These are phyloP conservation scores for Aureobasidium sp. DNA, from an alignment of 2,329 filamentous ascomycete species.

Conservation along the genomic window DNA sequence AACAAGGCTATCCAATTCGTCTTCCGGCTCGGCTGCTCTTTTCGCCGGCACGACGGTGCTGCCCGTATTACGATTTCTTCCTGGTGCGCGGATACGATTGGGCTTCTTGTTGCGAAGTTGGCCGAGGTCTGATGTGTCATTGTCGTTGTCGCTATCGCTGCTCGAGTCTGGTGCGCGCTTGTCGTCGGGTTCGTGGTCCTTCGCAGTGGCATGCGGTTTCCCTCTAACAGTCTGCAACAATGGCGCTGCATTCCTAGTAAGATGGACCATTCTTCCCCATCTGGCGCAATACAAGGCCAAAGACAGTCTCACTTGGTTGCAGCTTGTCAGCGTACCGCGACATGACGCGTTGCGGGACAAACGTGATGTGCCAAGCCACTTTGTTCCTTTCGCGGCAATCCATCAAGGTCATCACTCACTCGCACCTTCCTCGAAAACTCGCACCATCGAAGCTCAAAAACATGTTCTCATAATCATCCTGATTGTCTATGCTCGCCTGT, in stretches of 20 bases:
- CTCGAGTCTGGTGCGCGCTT: background rate
- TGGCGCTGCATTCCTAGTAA: background rate
- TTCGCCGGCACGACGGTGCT: background rate
- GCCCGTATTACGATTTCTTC: background rate
- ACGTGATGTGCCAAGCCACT: slow-evolving; percentile 6
- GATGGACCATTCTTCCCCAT: background rate
- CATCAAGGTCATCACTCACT: background rate
- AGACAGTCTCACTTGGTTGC: background rate
- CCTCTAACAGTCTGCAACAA: background rate
- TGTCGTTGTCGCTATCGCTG: background rate
- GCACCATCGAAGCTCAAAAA: background rate
- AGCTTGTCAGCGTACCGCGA: background rate
- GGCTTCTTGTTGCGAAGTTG: background rate
- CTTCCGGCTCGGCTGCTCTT: background rate
- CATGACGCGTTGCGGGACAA: slow-evolving; percentile 2
- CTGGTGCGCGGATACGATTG: background rate
- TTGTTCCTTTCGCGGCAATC: background rate
- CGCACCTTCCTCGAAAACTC: background rate
- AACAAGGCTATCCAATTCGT: background rate
- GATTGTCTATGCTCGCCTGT: background rate
- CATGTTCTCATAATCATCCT: background rate
- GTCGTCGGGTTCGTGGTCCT: background rate
- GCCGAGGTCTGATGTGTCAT: background rate
- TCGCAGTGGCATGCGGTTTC: background rate
- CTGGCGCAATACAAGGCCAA: background rate